Evolutionary conservation across 441 rosid genomes (phyloP).

Genomic region (Populus hybrid): DNA sequence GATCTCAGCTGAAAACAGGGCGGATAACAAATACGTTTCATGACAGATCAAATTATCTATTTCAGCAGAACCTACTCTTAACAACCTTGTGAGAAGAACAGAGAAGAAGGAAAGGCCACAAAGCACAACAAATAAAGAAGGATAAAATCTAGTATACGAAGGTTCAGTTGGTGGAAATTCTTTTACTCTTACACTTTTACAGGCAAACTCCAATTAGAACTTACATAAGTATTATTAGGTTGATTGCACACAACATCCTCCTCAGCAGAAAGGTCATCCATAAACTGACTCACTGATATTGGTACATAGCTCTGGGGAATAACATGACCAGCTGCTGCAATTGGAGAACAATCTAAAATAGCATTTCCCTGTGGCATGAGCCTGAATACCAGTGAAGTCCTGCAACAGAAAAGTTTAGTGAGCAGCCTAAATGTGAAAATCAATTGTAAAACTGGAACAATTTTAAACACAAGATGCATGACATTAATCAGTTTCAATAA

Average conservation of each 20-base stretch:
- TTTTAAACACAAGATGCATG: conserved; percentile 7
- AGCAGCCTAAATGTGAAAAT: conserved; percentile 13
- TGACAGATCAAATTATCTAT: not conserved
- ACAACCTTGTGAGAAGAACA: not conserved
- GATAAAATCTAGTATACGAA: not conserved
- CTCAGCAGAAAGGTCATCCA: conserved; percentile 97
- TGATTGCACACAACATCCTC: conserved; percentile 58
- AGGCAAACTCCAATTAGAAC: conserved; percentile 17
- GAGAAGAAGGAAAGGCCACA: not conserved
- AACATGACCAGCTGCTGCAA: conserved; percentile 91
- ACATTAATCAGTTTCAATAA: conserved; percentile 12
- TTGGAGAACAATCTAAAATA: conserved; percentile 86
- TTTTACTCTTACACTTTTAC: not conserved
- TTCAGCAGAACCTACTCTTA: not conserved
- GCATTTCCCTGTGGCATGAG: conserved; percentile 97
- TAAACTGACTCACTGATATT: conserved; percentile 91
- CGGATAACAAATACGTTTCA: not conserved
- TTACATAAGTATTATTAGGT: conserved; percentile 63
- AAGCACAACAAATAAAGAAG: not conserved
- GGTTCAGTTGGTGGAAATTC: not conserved
- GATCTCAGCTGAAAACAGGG: not conserved
- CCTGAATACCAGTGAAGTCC: conserved; percentile 80
- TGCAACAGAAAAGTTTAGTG: conserved; percentile 30
- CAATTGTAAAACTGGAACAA: conserved; percentile 18
- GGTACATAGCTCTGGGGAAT: conserved; percentile 90